Evolutionary conservation across 441 rosid genomes (phyloP), one percentile per base, ranked within the genome.

Genomic region (Biscutella laevigata): DNA sequence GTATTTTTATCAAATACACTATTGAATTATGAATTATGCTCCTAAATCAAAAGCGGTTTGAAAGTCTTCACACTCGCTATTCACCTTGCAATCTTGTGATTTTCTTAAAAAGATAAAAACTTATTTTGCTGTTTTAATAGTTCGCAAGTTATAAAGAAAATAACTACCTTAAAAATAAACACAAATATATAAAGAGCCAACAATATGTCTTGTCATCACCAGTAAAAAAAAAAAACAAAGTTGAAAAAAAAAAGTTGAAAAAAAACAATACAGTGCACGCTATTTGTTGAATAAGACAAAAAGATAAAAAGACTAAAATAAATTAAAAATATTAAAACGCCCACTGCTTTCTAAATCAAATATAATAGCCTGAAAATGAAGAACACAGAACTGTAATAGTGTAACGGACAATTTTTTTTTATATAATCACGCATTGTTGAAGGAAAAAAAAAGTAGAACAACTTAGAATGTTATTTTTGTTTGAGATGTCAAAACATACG

Each of bases 251-350:
- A n/a, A n/a, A n/a, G n/a, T n/a, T n/a, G n/a, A n/a, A 61, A 34
- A 51, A 59, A 42, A 41, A 51, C 53, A 33, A 33, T 26, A 61
- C 66, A 61, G 45, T 61, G 59, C 66, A 51, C 52, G 38, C 66
- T 61, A 61, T 25, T 25, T 41, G 17, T 41, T 5, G 17, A 34
- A 17, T 51, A 35, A 13, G 52, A 42, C 43, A 50, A 25, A 48
- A 5, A 13, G 21, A 10, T 6, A 19, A 2, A 35, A 5, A 26
- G 3, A 35, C 27, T 27, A 29, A 48, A 27, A 27, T 4, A 59
- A 46, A n/a, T 4, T n/a, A 14, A 15, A 20, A 26, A 61, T 34
- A 19, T n/a, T n/a, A 61, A 27, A 19, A 61, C 59, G 46, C 60
- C 46, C 67, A 53, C 19, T 19, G 67, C 16, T 61, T 52, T 61